Conservation (phyloP, 495 filamentous ascomycete species). For the Aspergillus incahuasiensis region DNA sequence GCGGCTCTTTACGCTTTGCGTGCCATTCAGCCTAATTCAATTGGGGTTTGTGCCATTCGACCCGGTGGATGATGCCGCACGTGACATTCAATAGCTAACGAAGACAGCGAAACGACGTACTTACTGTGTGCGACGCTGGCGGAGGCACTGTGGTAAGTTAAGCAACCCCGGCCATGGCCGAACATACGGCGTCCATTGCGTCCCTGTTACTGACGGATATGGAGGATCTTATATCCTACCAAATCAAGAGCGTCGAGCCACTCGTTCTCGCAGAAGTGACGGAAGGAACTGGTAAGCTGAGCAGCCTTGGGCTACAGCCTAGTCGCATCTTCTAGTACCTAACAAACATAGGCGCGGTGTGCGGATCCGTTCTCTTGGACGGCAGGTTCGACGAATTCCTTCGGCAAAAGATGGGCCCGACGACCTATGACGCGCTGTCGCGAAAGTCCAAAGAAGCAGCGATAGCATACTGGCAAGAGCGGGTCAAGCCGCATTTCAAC, state of each 20-base stretch:
- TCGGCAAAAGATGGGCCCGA: constrained; percentile 20
- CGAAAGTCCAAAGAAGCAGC: too few relatives aligned
- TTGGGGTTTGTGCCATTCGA: too few relatives aligned
- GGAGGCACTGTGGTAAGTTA: constrained; percentile 54
- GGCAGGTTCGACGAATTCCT: constrained; percentile 44
- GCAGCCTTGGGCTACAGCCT: background rate
- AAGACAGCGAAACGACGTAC: constrained; percentile 25
- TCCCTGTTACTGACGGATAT: too few relatives aligned
- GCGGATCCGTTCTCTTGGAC: constrained; percentile 56
- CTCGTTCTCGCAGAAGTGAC: constrained; percentile 16
- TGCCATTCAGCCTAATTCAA: too few relatives aligned
- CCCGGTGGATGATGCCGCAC: too few relatives aligned
- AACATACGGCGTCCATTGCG: too few relatives aligned
- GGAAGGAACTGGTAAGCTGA: constrained; percentile 22
- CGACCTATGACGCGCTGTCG: too few relatives aligned
- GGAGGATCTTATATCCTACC: constrained; percentile 46
- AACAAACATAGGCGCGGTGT: constrained; percentile 38
- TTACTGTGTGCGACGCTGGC: constrained; percentile 55
- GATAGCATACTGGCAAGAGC: constrained; percentile 22
- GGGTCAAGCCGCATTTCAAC: constrained; percentile 19
- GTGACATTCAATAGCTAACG: too few relatives aligned
- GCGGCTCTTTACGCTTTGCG: constrained; percentile 50
- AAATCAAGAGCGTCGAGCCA: constrained; percentile 10
- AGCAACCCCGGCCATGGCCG: too few relatives aligned
- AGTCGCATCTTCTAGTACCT: background rate